Evolutionary conservation across 1,139 yeast genomes (phyloP).

Genomic region (Geotrichum carabidarum): DNA sequence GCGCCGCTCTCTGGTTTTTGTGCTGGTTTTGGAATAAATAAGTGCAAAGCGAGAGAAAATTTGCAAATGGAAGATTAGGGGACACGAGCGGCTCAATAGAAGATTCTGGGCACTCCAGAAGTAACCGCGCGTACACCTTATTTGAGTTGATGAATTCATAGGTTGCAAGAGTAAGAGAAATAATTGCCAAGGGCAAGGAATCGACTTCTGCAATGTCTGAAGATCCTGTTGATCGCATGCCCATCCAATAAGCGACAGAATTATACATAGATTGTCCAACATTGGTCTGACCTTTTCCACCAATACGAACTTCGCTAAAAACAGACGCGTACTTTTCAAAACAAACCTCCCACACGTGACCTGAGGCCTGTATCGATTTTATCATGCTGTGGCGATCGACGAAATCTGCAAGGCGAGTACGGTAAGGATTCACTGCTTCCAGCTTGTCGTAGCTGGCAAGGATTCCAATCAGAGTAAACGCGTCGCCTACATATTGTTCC

Average conservation of each 20-base stretch:
- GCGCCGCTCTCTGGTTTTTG: conserved; percentile 27
- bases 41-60: conserved; percentile 35
- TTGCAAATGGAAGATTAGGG: conserved; percentile 25
- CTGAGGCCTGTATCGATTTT: conserved; percentile 32
- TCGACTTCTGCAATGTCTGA: not conserved
- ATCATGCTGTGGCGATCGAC: conserved; percentile 38
- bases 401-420: conserved; percentile 39
- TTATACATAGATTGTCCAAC: not conserved
- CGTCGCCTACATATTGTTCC: conserved; percentile 33
- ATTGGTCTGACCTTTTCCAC: not conserved
- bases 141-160: conserved; percentile 39
- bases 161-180: conserved; percentile 34
- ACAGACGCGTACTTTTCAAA: conserved; percentile 21
- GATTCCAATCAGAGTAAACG: conserved; percentile 38
- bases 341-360: conserved; percentile 31
- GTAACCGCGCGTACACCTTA: conserved; percentile 34
- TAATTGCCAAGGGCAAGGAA: conserved; percentile 28
- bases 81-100: not conserved
- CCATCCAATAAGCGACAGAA: conserved; percentile 9
- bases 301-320: not conserved
- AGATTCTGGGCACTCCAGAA: conserved; percentile 29
- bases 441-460: conserved; percentile 38
- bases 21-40: conserved; percentile 35
- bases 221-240: not conserved
- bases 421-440: conserved; percentile 38